phyloP scores from a whole-genome alignment of 371 early-diverging fungal genomes.

The Dinochytrium kinnereticum region DNA sequence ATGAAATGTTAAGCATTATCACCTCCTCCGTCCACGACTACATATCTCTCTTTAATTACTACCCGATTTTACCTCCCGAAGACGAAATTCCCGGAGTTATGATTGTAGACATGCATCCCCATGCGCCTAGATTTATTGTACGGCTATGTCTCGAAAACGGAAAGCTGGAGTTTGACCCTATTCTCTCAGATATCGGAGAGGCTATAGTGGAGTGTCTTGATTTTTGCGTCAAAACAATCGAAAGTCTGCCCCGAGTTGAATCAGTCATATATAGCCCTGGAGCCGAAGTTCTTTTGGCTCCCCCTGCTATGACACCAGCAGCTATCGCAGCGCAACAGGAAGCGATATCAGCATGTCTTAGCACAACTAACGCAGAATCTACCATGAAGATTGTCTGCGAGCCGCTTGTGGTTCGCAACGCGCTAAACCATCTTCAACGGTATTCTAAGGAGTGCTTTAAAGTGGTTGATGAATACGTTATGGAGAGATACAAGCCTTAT shows the following conservation, averaged over 20 bases:
- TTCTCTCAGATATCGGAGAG: conserved; percentile 52
- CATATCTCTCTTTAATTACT: conserved; percentile 44
- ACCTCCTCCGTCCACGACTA: conserved; percentile 51
- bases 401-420: conserved; percentile 35
- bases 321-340: conserved; percentile 14
- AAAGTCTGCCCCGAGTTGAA: conserved; percentile 50
- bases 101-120: conserved; percentile 22
- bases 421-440: conserved; percentile 28
- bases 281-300: conserved; percentile 26
- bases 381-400: conserved; percentile 45
- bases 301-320: conserved; percentile 11
- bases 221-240: conserved; percentile 49
- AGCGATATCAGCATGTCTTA: conserved; percentile 25
- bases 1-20: conserved; percentile 49
- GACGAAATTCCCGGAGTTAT: conserved; percentile 29
- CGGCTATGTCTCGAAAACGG: conserved; percentile 48
- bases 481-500: conserved; percentile 47
- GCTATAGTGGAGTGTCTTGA: conserved; percentile 54
- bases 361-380: conserved; percentile 16
- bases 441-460: conserved; percentile 49
- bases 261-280: conserved; percentile 38
- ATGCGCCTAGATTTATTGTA: conserved; percentile 54
- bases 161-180: conserved; percentile 58
- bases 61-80: conserved; percentile 35
- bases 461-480: conserved; percentile 46